Conservation (phyloP, 257 asterid species). For the Handroanthus guayacan region DNA sequence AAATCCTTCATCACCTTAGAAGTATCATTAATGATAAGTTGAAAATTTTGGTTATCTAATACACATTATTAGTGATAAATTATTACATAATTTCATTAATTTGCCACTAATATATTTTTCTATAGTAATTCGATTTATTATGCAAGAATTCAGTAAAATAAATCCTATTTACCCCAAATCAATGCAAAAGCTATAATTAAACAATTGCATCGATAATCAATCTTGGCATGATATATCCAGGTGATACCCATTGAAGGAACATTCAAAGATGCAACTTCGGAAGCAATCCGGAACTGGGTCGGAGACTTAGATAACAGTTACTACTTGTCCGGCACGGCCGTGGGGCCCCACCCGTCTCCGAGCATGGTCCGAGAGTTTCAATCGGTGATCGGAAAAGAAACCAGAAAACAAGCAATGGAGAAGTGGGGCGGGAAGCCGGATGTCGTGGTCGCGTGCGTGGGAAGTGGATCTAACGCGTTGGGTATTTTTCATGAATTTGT, state of each 20-base stretch:
- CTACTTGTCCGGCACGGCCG: constrained; percentile 63
- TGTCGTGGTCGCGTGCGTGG: constrained; percentile 74
- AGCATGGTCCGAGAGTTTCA: constrained; percentile 78
- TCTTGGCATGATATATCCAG: constrained; percentile 31
- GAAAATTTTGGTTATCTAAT: too few relatives aligned
- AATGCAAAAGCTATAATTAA: not conserved
- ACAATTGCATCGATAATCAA: too few relatives aligned
- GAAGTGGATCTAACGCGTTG: constrained; percentile 79
- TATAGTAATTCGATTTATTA: too few relatives aligned
- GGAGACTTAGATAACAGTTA: constrained; percentile 56
- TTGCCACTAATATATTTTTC: too few relatives aligned
- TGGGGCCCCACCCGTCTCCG: constrained; percentile 86
- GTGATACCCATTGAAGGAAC: constrained; percentile 55
- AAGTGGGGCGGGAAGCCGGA: constrained; percentile 87
- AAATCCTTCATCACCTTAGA: too few relatives aligned
- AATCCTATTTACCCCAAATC: too few relatives aligned
- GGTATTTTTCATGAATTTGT: constrained; percentile 83
- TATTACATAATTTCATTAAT: too few relatives aligned
- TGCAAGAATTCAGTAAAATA: too few relatives aligned
- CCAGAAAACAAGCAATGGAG: constrained; percentile 62
- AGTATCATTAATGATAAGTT: too few relatives aligned
- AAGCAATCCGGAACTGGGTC: constrained; percentile 76
- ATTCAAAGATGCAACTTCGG: constrained; percentile 81
- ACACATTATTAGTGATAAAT: too few relatives aligned
- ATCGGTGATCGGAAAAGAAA: constrained; percentile 76